Percentiles rank a stretch among this genome's conserved stretches.
These are phyloP conservation scores for Lichtheimia ramosa DNA, from an alignment of 371 early-diverging fungal species.

Conservation along the genomic window DNA sequence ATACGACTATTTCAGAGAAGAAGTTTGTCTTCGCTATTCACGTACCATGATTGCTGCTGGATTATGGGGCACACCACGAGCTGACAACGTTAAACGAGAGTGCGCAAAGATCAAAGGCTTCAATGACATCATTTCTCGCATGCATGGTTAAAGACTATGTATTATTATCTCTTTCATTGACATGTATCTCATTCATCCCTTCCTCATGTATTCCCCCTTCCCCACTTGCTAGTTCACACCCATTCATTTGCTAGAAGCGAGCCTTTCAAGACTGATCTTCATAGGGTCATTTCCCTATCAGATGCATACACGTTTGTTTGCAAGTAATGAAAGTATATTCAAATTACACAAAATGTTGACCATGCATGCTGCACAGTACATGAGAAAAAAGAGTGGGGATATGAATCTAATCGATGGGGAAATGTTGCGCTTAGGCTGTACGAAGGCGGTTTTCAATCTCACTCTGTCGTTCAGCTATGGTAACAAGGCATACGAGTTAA, in stretches of 20 bases:
- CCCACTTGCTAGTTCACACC: no score
- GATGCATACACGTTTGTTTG: no score
- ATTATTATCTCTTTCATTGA: no score
- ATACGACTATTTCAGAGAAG: slow-evolving; percentile 66
- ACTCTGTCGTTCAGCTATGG: slow-evolving; percentile 25
- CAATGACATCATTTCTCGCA: slow-evolving; percentile 23
- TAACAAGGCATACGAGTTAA: neutral
- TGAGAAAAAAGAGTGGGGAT: no score
- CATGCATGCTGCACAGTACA: no score
- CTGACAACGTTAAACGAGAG: slow-evolving; percentile 53
- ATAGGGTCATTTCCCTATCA: no score
- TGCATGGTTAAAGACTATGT: slow-evolving; percentile 7
- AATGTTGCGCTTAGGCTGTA: slow-evolving; percentile 13
- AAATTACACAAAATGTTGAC: no score
- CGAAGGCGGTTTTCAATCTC: slow-evolving; percentile 38
- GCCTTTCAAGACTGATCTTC: no score
- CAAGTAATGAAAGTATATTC: no score
- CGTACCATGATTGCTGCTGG: slow-evolving; percentile 51
- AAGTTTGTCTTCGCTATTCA: slow-evolving; percentile 63
- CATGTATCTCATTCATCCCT: no score
- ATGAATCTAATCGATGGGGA: neutral
- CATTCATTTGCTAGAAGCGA: no score
- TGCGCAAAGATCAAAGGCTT: slow-evolving; percentile 57
- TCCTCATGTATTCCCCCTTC: no score
- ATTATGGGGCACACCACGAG: slow-evolving; percentile 46